Conservation (phyloP, 2,329 filamentous ascomycete genomes). For the Dissoconium aciculare region DNA sequence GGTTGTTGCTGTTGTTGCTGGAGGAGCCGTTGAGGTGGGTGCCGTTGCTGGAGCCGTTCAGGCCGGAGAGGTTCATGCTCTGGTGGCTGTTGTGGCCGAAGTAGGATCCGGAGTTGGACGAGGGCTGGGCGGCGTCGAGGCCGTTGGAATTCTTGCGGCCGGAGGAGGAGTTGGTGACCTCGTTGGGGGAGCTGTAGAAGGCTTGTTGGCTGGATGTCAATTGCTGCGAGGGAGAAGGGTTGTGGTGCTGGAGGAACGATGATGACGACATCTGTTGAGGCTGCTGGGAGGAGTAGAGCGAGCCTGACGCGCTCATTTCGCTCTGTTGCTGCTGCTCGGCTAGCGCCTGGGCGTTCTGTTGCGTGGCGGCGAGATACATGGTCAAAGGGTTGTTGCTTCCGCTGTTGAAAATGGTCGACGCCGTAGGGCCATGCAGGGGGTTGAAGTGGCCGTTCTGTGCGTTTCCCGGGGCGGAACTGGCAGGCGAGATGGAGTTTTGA, state of each 20-base stretch:
- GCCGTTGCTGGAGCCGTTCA: conserved; percentile 7
- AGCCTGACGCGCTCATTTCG: conserved; percentile 17
- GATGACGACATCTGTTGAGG: conserved; percentile 28
- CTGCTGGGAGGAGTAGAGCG: conserved; percentile 26
- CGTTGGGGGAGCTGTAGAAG: conserved; percentile 55
- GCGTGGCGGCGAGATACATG: conserved; percentile 54
- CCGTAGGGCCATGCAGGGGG: conserved; percentile 46
- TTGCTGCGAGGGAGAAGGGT: conserved; percentile 34
- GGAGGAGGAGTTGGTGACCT: conserved; percentile 32
- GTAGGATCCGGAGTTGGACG: conserved; percentile 26
- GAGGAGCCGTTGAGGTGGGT: conserved; percentile 28
- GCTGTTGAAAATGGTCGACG: conserved; percentile 63
- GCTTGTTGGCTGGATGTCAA: conserved; percentile 59
- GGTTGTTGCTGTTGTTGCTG: conserved; percentile 6
- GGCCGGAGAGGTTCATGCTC: conserved; percentile 32
- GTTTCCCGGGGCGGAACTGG: conserved; percentile 40
- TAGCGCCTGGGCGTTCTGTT: conserved; percentile 52
- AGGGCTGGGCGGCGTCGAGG: conserved; percentile 17
- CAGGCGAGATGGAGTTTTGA: conserved; percentile 47
- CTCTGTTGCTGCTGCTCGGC: conserved; percentile 34
- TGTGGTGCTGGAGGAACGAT: conserved; percentile 31
- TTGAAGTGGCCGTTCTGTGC: conserved; percentile 40
- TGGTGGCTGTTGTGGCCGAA: conserved; percentile 40
- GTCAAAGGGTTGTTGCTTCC: conserved; percentile 76
- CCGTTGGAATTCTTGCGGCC: conserved; percentile 9